These are phyloP conservation scores for Leishmania martiniquensis DNA, from an alignment of 208 protist genomes.

Conservation along the genomic window DNA sequence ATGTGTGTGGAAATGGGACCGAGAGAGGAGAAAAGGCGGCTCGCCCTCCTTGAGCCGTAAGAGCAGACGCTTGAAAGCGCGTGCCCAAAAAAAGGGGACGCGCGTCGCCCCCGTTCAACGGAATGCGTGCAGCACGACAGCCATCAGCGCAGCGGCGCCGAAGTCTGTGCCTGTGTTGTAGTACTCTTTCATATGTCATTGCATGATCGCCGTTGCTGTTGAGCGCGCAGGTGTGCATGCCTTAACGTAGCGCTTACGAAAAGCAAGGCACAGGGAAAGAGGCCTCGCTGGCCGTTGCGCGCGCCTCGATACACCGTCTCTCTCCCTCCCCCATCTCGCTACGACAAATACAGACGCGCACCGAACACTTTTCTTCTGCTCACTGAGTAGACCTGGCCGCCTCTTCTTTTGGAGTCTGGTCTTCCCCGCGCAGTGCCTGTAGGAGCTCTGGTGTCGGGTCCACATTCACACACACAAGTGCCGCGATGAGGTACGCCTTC, in stretches of 20 bases:
- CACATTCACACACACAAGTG: conserved; percentile 67
- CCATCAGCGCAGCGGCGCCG: neutral
- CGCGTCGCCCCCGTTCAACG: neutral
- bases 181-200: neutral
- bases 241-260: neutral
- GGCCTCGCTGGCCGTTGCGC: too few relatives aligned
- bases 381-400: neutral
- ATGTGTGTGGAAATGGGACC: neutral
- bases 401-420: neutral
- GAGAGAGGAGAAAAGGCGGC: neutral
- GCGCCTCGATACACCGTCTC: too few relatives aligned
- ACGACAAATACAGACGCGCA: neutral
- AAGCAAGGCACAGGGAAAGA: neutral
- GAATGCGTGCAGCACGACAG: neutral
- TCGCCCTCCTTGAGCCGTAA: neutral
- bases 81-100: neutral
- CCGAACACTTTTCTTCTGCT: neutral
- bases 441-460: conserved; percentile 42
- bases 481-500: conserved; percentile 74
- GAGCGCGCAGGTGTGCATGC: neutral
- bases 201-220: neutral
- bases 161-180: neutral
- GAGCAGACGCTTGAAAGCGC: neutral
- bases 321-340: too few relatives aligned
- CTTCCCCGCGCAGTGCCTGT: conserved; percentile 30